A percentile compares a stretch with the other conserved stretches of the same genome.
Conservation (phyloP, 2,329 filamentous ascomycete species). For the Chaetomium olivaceum region DNA sequence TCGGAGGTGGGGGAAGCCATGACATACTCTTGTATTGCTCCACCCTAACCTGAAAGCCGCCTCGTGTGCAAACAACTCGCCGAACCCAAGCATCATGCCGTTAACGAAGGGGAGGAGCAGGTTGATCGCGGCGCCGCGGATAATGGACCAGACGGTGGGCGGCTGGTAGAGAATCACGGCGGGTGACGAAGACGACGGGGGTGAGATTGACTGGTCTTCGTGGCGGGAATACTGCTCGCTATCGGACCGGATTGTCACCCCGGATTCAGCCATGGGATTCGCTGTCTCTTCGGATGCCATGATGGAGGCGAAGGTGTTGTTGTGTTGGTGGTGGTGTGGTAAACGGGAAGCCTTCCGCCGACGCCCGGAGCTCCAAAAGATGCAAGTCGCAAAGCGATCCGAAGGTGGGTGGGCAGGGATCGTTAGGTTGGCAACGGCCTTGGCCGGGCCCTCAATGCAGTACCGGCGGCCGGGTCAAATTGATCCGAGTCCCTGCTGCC, state of each 20-base stretch:
- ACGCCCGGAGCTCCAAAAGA: constrained; percentile 18
- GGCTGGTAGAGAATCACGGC: constrained; percentile 85
- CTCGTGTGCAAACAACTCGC: constrained; percentile 95
- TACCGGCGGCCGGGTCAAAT: not conserved
- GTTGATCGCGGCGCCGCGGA: constrained; percentile 92
- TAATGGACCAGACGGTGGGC: constrained; percentile 80
- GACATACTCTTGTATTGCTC: constrained; percentile 84
- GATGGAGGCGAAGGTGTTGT: not conserved
- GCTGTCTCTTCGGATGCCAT: constrained; percentile 57
- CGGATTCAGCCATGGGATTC: constrained; percentile 67
- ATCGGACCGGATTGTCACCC: constrained; percentile 77
- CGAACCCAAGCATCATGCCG: constrained; percentile 96
- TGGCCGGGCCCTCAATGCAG: not conserved
- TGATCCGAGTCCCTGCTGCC: not conserved
- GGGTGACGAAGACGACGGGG: constrained; percentile 62
- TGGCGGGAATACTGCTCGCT: constrained; percentile 75
- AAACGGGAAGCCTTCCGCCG: constrained; percentile 2
- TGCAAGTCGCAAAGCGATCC: constrained; percentile 1
- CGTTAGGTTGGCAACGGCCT: not conserved
- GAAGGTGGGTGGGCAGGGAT: constrained; percentile 5
- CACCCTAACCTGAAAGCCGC: constrained; percentile 90
- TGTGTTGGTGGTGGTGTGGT: not conserved
- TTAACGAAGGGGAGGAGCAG: constrained; percentile 94
- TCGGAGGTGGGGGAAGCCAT: not conserved
- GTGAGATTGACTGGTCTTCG: constrained; percentile 62